phyloP scores from a whole-genome alignment of 2,329 filamentous ascomycete species.

The Ceratocystis alfenasii region DNA sequence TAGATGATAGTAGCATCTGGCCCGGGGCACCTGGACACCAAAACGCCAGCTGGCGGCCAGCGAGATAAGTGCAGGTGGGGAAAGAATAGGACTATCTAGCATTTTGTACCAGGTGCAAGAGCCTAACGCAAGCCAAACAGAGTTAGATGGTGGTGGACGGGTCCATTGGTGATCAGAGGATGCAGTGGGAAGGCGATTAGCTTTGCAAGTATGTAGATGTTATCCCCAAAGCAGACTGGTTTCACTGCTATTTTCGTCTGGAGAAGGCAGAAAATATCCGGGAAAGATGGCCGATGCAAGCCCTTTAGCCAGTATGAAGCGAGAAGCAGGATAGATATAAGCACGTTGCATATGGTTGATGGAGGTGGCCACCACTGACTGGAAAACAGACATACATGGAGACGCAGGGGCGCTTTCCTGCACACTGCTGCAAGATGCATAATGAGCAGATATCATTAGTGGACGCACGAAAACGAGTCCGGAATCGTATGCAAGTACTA shows the following conservation, averaged over 20 bases:
- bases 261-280: background rate
- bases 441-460: background rate
- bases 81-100: background rate
- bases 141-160: constrained; percentile 5
- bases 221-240: constrained; percentile 5
- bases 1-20: background rate
- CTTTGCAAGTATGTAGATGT: background rate
- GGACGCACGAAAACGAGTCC: background rate
- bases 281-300: background rate
- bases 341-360: background rate
- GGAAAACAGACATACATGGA: background rate
- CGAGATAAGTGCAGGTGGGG: background rate
- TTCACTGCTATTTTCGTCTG: background rate
- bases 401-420: background rate
- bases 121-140: background rate
- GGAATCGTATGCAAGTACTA: background rate
- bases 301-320: background rate
- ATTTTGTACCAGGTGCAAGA: background rate
- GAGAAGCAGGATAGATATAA: background rate
- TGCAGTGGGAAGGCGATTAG: background rate
- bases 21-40: background rate
- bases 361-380: background rate
- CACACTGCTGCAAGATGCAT: constrained; percentile 8
- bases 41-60: background rate
- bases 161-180: background rate